Conservation (phyloP, 805 yeast species). For the Wickerhamiella alocasiicola region DNA sequence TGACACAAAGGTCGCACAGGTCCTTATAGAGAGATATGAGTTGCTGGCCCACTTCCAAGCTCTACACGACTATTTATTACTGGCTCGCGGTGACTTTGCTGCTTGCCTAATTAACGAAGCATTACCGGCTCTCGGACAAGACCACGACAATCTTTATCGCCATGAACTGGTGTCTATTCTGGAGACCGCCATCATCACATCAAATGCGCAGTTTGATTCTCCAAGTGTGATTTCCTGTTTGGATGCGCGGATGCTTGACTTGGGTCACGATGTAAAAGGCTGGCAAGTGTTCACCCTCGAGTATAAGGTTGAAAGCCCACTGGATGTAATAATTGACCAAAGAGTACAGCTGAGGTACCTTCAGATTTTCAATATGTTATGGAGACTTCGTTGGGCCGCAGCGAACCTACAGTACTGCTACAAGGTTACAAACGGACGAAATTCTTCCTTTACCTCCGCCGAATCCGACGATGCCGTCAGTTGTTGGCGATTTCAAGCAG, state of each 20-base stretch:
- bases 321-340: constrained; percentile 44
- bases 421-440: constrained; percentile 25
- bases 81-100: constrained; percentile 75
- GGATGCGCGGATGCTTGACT: constrained; percentile 71
- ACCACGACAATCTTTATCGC: constrained; percentile 52
- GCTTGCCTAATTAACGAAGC: constrained; percentile 50
- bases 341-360: constrained; percentile 43
- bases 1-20: constrained; percentile 22
- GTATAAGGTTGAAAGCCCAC: constrained; percentile 40
- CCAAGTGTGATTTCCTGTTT: constrained; percentile 39
- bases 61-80: constrained; percentile 52
- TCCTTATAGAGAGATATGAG: constrained; percentile 40
- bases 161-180: constrained; percentile 53
- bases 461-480: constrained; percentile 17
- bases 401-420: constrained; percentile 39
- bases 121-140: constrained; percentile 38
- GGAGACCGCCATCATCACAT: constrained; percentile 44
- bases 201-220: constrained; percentile 26
- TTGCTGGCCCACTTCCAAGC: constrained; percentile 45
- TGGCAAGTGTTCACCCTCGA: constrained; percentile 92
- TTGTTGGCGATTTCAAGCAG: constrained; percentile 21
- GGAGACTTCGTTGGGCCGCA: constrained; percentile 60
- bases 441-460: not conserved
- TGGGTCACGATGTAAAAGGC: constrained; percentile 51
- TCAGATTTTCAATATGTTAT: constrained; percentile 70